Percentiles rank a stretch among this genome's conserved stretches.
Conservation (phyloP, 345 rosid species). For the Mercurialis annua region DNA sequence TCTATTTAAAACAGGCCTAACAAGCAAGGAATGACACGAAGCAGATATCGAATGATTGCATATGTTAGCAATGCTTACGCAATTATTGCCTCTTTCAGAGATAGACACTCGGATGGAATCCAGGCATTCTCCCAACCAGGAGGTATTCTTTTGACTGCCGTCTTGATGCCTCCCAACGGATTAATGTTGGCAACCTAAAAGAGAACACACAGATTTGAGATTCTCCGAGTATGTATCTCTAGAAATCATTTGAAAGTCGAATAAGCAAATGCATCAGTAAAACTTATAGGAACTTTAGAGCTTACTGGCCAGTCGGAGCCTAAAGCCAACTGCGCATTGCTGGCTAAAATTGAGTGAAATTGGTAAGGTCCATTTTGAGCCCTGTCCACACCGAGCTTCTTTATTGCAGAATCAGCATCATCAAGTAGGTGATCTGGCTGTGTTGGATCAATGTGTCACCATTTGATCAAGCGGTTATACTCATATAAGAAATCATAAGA, state of each 20-base stretch:
- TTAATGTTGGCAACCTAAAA: conserved; percentile 63
- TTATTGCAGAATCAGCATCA: conserved; percentile 69
- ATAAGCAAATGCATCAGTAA: background rate
- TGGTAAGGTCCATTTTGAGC: conserved; percentile 61
- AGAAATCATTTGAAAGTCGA: background rate
- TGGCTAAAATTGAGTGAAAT: conserved; percentile 53
- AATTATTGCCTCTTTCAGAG: conserved; percentile 54
- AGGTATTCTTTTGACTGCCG: conserved; percentile 75
- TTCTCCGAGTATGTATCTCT: background rate
- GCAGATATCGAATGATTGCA: background rate
- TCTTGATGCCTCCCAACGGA: conserved; percentile 62
- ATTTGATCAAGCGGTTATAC: background rate
- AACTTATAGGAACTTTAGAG: conserved; percentile 4
- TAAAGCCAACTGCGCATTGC: conserved; percentile 61
- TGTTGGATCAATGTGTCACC: conserved; percentile 31
- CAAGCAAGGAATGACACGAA: conserved; percentile 10
- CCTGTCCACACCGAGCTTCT: conserved; percentile 78
- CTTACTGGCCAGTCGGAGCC: conserved; percentile 99
- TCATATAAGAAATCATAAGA: background rate
- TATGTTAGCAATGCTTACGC: conserved; percentile 47
- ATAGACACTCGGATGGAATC: conserved; percentile 68
- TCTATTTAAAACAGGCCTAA: background rate
- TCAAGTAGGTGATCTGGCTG: conserved; percentile 92
- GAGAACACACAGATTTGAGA: conserved; percentile 1
- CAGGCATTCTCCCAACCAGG: conserved; percentile 69